Evolutionary conservation across 257 asterid genomes (phyloP).

Genomic region (Capsicum chinense): DNA sequence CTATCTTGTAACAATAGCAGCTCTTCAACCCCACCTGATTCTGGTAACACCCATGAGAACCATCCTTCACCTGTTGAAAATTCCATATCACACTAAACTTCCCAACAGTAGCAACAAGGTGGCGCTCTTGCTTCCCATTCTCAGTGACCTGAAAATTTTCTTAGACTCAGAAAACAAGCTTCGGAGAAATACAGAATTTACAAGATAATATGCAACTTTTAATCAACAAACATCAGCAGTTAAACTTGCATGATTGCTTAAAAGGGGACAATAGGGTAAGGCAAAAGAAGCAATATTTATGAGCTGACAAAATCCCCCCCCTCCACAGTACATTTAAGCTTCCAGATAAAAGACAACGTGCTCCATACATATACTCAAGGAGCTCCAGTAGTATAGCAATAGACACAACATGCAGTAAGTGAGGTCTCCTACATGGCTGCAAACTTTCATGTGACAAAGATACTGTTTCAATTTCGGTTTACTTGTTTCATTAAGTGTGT

Average conservation of each 20-base stretch:
- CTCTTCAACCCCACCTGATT: slow-evolving; percentile 67
- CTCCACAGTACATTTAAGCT: not conserved
- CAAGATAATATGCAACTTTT: not conserved
- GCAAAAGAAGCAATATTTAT: not conserved
- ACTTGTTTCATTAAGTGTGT: not conserved
- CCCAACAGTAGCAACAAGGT: slow-evolving; percentile 94
- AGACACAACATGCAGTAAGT: not conserved
- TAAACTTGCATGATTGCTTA: not conserved
- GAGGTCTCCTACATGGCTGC: not conserved
- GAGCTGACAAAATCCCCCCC: not conserved
- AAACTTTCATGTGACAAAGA: not conserved
- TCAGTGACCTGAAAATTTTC: slow-evolving; percentile 70
- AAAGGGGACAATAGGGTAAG: not conserved
- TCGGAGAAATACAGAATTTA: not conserved
- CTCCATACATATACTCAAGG: not conserved
- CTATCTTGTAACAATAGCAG: slow-evolving; percentile 73
- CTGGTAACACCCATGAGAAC: slow-evolving; percentile 83
- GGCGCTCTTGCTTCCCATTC: slow-evolving; percentile 92
- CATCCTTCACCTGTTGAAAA: slow-evolving; percentile 91
- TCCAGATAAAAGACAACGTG: not conserved
- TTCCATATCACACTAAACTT: slow-evolving; percentile 99
- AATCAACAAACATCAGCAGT: not conserved
- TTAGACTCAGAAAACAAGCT: not conserved
- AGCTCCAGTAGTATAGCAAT: not conserved
- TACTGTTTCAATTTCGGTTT: not conserved